Base-by-base conservation (phyloP, 306 rosid species). In the Prosopis cineraria region DNA sequence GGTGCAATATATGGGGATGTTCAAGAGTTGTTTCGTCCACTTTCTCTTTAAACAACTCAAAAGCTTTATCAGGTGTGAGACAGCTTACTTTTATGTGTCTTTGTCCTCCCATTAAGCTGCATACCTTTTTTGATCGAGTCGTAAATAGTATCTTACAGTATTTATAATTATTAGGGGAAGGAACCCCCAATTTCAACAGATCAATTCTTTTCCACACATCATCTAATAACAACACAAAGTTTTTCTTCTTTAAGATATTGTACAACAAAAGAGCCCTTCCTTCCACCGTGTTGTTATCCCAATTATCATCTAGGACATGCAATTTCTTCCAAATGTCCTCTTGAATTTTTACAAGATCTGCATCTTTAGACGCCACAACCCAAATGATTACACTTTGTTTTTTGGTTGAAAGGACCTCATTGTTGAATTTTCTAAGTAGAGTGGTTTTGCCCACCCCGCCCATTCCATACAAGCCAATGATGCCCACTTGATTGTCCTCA, bases 391-490 rank as follows among this genome's bases (percentile, higher is more conserved):
- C 5, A 7, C 6, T 30, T 0, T 4, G 7, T 0, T 30, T 1
- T 45, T 1, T n/a, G n/a, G 19, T 45, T 50, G 29, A 39, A 13
- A 70, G 74, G 59, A 70, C 29, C 13, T 45, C 74, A 19, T 70
- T 70, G 33, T 70, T 70, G 29, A 70, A 70, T 47, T 45, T 70
- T 29, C 19, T 70, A 8, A 45, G 60, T 0, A 45, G 9, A 30
- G 60, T 70, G 17, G 74, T 70, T 25, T 69, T 69, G 1, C 73
- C 73, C 11, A 69, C 58, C 7, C 73, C 58, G 6, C 73, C 39
- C 58, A 29, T 45, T 5, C 74, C 74, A 17, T 29, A 70, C 59
- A 68, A 68, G n/a, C n/a, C n/a, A n/a, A n/a, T n/a, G n/a, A n/a
- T n/a, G n/a, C n/a, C n/a, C n/a, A n/a, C n/a, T n/a, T n/a, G n/a